A percentile compares a stretch with the other conserved stretches of the same genome.
These are phyloP conservation scores for Eutrema salsugineum DNA, from an alignment of 441 rosid genomes.

Conservation along the genomic window DNA sequence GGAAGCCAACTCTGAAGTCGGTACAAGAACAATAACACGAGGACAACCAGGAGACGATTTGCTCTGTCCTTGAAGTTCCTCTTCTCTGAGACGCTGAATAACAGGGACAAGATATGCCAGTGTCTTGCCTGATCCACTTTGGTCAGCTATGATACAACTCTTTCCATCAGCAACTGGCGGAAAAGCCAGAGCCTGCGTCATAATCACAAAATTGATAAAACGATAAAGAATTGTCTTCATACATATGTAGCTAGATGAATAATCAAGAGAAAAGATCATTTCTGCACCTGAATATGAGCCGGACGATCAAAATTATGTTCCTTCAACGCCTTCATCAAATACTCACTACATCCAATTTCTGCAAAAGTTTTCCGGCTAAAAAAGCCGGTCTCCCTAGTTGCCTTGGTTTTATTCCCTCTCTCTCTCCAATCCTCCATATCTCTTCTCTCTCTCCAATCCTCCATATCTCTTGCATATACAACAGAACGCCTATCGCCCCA, in stretches of 20 bases:
- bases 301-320: slow-evolving; percentile 55
- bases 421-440: slow-evolving; percentile 31
- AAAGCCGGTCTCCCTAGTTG: slow-evolving; percentile 45
- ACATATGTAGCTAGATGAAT: slow-evolving; percentile 3
- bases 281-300: slow-evolving; percentile 75
- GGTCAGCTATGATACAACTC: slow-evolving; percentile 88
- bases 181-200: slow-evolving; percentile 82
- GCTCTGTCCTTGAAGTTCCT: slow-evolving; percentile 69
- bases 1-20: slow-evolving; percentile 94
- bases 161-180: slow-evolving; percentile 63
- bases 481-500: slow-evolving; percentile 36
- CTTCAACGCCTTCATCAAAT: slow-evolving; percentile 64
- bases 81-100: slow-evolving; percentile 81
- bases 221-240: not conserved
- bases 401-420: slow-evolving; percentile 19
- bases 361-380: slow-evolving; percentile 66
- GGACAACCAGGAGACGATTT: slow-evolving; percentile 60
- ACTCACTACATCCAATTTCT: slow-evolving; percentile 68
- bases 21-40: slow-evolving; percentile 72
- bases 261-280: not conserved
- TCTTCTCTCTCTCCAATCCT: slow-evolving; percentile 32
- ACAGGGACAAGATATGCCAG: slow-evolving; percentile 84
- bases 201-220: not conserved
- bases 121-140: slow-evolving; percentile 98
- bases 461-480: slow-evolving; percentile 28